Conservation (phyloP, 2,329 filamentous ascomycete genomes). For the Hymenoscyphus scutula region DNA sequence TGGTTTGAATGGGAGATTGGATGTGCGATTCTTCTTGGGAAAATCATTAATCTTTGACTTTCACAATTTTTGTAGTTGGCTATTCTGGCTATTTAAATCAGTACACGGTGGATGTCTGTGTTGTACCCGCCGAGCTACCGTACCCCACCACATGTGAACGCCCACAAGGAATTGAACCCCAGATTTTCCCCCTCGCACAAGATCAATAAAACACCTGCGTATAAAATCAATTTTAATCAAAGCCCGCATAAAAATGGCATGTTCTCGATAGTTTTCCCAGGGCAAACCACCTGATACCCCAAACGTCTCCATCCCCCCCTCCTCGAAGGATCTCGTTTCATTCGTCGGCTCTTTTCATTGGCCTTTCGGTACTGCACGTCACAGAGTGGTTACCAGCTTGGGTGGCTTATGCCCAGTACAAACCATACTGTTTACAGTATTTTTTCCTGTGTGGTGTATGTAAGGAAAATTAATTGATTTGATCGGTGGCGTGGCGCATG, state of each 20-base stretch:
- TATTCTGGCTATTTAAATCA: no score
- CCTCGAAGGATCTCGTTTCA: slow-evolving; percentile 8
- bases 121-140: no score
- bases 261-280: neutral
- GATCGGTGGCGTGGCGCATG: neutral
- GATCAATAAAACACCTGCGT: neutral
- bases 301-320: neutral
- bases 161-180: neutral
- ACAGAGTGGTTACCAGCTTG: neutral
- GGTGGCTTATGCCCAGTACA: neutral
- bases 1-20: no score
- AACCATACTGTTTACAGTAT: neutral
- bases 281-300: neutral
- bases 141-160: no score
- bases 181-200: neutral
- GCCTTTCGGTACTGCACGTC: neutral
- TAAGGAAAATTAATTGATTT: neutral
- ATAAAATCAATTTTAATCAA: neutral
- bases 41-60: no score
- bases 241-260: neutral
- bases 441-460: neutral
- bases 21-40: no score
- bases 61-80: no score
- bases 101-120: no score
- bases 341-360: slow-evolving; percentile 6